Percentiles rank a stretch among this genome's conserved stretches.
These are phyloP conservation scores for Raddia distichophylla DNA, from an alignment of 176 grass and related monocot species.

Conservation along the genomic window DNA sequence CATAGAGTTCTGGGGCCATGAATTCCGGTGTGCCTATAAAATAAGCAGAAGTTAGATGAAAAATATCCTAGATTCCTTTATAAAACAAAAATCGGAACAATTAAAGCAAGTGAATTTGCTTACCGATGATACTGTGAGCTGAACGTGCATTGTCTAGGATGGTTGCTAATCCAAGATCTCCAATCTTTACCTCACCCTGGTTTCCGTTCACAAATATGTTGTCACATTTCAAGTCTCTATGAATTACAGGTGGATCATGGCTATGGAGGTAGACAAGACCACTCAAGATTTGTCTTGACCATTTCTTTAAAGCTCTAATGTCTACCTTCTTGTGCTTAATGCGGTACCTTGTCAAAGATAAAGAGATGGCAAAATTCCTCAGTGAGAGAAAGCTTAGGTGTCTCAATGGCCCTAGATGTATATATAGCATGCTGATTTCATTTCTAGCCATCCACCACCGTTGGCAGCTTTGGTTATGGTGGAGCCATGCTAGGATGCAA, in stretches of 20 bases:
- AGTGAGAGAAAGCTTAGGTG: constrained; percentile 13
- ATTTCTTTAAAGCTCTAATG: constrained; percentile 80
- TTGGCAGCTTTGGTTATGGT: not conserved
- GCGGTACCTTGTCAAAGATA: constrained; percentile 58
- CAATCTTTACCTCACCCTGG: constrained; percentile 86
- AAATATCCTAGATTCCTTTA: not conserved
- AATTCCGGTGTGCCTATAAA: constrained; percentile 75
- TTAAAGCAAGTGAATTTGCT: constrained; percentile 10
- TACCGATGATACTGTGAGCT: constrained; percentile 82
- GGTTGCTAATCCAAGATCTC: constrained; percentile 77
- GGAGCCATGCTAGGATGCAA: not conserved
- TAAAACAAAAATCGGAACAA: not conserved
- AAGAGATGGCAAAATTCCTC: not conserved
- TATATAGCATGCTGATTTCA: not conserved
- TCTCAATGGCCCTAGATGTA: not conserved
- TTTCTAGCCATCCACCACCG: not conserved
- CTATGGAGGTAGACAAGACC: constrained; percentile 79
- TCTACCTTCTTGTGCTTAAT: constrained; percentile 81
- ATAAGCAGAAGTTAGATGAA: constrained; percentile 17
- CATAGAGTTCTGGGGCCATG: constrained; percentile 84
- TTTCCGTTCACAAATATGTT: constrained; percentile 90
- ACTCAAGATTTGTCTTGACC: constrained; percentile 82
- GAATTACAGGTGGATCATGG: constrained; percentile 80
- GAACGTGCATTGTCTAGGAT: constrained; percentile 73
- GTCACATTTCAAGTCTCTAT: constrained; percentile 77